Base-by-base conservation (phyloP, 169 alveolate genomes). In the Eimeria praecox region DNA sequence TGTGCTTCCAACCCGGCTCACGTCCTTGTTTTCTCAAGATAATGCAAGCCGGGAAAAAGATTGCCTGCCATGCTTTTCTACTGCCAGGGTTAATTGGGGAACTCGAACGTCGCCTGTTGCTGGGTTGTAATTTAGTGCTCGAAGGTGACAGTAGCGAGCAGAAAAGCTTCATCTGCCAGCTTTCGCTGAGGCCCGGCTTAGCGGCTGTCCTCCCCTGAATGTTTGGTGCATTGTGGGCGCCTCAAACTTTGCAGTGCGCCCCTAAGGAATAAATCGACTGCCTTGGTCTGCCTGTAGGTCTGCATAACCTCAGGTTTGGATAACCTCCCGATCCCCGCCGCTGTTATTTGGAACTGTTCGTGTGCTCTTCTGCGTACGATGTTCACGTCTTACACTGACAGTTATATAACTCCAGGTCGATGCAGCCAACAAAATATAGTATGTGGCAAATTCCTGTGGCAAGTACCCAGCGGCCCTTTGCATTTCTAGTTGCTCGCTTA, bases 1-100 rank as follows among this genome's bases (percentile, higher is more conserved):
- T 64, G 94, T 75, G 27, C 83, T 35, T 87, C 94, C 80, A 59
- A 64, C 82, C 83, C 94, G 18, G 94, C 94, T 20, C 94, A 64
- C 42, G 94, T 87, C 38, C 78, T 87, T 64, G 94, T 87, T n/a
- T 87, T 87, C 71, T 87, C 94, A 33, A 87, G 52, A 40, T 38
- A 33, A 33, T 22, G 83, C 44, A 59, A 22, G 12, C 40, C n/a
- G 66, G 18, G 62, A 52, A 12, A 49, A 12, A 38, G 22, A 82
- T 42, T 3, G 54, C 40, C 87, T 44, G 14, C 87, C 62, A 42
- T 16, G 18, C 20, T 18, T 75, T 75, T 77, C 14, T n/a, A 75
- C 38, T 75, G 56, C 54, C 16, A 4, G 12, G 12, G 6, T 66
- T 66, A 8, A 33, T 66, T 12, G 27, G 49, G n/a, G 12, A 69